Evolutionary conservation across 1,284 basidiomycete genomes (phyloP).

Genomic region (Cryptococcus sp.): DNA sequence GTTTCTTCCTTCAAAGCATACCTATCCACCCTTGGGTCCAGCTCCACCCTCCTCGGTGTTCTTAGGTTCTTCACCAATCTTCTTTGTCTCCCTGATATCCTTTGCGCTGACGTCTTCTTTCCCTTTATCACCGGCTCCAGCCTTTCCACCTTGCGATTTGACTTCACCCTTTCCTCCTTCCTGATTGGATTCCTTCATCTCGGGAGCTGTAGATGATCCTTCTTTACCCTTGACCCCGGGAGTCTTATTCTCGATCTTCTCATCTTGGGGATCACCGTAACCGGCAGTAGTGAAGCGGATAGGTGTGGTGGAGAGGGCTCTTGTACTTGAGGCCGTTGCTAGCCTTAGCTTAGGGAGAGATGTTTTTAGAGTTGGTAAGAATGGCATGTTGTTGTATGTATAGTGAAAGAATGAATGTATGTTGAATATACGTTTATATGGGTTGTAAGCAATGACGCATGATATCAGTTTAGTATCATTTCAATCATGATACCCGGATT

Average conservation of each 20-base stretch:
- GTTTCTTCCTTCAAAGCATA: not conserved
- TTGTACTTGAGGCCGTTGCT: not conserved
- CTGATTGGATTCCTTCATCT: slow-evolving; percentile 9
- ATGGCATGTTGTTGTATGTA: slow-evolving; percentile 7
- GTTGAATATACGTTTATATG: too few species aligned
- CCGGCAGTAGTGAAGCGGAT: slow-evolving; percentile 18
- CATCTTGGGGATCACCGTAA: slow-evolving; percentile 34
- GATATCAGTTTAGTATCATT: slow-evolving; percentile 9
- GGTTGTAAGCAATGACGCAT: not conserved
- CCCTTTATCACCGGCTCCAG: slow-evolving; percentile 4
- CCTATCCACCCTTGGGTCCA: slow-evolving; percentile 32
- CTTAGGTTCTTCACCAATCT: slow-evolving; percentile 34
- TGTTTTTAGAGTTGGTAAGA: slow-evolving; percentile 2
- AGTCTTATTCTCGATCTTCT: slow-evolving; percentile 29
- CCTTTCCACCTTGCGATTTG: slow-evolving; percentile 9
- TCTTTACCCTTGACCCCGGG: slow-evolving; percentile 10
- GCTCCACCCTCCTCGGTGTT: slow-evolving; percentile 25
- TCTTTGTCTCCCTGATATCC: slow-evolving; percentile 34
- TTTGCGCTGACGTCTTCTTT: slow-evolving; percentile 10
- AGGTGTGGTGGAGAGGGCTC: slow-evolving; percentile 10
- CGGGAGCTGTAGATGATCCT: slow-evolving; percentile 23
- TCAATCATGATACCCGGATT: too few species aligned
- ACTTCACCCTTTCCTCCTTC: slow-evolving; percentile 4
- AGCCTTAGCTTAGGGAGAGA: not conserved
- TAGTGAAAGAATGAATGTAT: too few species aligned